Base-by-base conservation (phyloP, 1,284 basidiomycete genomes). In the Takashimella tepidaria region DNA sequence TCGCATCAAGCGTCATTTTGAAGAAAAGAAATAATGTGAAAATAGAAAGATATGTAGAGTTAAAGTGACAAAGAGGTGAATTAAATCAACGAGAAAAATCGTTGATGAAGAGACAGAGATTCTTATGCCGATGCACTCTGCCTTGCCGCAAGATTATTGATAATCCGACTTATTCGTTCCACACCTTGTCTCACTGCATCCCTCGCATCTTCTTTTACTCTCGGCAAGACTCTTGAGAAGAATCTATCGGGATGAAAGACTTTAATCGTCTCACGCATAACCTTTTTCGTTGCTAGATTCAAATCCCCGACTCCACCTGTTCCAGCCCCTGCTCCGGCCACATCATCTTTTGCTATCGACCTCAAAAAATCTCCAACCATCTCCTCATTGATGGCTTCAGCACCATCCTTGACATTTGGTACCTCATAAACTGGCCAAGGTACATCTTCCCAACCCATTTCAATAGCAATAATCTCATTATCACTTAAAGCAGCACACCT, bases 171-270 rank as follows among this genome's bases (percentile, higher is more conserved):
- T 22, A 54, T 55, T 42, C 41, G 44, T 24, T 86, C 87, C 4
- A 84, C 84, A 0, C 81, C 85, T 55, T 83, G 82, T 61, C 85
- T 82, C 2, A 89, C 83, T 24, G 60, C 66, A 20, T 60, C 76
- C 63, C 69, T 82, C 47, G 90, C 87, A 41, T 72, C 70, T 42
- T 81, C 81, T 6, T 74, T 73, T 4, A 85, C 81, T 19, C 81
- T 76, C 11, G 69, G 65, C 22, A 87, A 66, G 3, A 86, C 63
- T 1, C 73, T 61, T 8, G 84, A 83, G 67, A 89, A 85, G 59
- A 85, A 78, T 68, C 87, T 84, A 70, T 88, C 87, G 0, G 86
- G 85, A 69, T 88, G 87, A 82, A 86, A 88, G 4, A 82, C 77
- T 49, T 86, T 70, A 26, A 88, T 72, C 0, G 84, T 81, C 49